A percentile compares a stretch with the other conserved stretches of the same genome.
Evolutionary conservation across 1,139 yeast genomes (phyloP).

Genomic region (Wickerhamiella pararugosa): DNA sequence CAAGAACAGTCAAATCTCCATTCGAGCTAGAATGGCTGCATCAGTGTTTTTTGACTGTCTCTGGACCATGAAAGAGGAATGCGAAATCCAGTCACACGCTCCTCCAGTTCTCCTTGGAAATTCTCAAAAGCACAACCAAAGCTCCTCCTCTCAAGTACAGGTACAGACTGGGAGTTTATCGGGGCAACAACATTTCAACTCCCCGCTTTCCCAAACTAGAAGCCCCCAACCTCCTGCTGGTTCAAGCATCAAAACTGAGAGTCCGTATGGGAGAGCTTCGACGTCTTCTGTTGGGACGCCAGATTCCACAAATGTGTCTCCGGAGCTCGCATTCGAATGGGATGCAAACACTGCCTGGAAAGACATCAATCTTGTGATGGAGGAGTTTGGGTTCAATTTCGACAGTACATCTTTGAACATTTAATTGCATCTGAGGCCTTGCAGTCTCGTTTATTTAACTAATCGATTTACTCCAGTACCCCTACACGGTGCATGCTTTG

Average conservation of each 20-base stretch:
- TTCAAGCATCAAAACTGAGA: no score
- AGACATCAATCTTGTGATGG: conserved; percentile 85
- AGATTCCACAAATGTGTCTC: background rate
- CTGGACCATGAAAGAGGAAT: conserved; percentile 68
- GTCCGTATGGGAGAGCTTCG: background rate
- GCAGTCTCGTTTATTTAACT: no score
- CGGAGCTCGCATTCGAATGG: conserved; percentile 23
- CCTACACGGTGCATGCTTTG: no score
- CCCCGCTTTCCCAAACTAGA: no score
- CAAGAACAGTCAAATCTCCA: conserved; percentile 29
- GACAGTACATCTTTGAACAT: conserved; percentile 9
- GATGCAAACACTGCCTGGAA: conserved; percentile 69
- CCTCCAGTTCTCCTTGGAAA: conserved; percentile 20
- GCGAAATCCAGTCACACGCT: conserved; percentile 40
- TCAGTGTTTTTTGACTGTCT: conserved; percentile 84
- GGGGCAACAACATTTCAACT: no score
- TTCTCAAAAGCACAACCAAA: background rate
- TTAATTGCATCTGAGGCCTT: no score
- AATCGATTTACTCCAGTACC: no score
- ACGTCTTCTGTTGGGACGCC: background rate
- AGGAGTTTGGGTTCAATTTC: conserved; percentile 79
- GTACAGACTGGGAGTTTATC: background rate
- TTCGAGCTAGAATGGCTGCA: conserved; percentile 78
- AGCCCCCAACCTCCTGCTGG: no score
- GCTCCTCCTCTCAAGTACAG: background rate